Evolutionary conservation across 2,329 filamentous ascomycete species (phyloP).

Genomic region (Penicillium sp.): DNA sequence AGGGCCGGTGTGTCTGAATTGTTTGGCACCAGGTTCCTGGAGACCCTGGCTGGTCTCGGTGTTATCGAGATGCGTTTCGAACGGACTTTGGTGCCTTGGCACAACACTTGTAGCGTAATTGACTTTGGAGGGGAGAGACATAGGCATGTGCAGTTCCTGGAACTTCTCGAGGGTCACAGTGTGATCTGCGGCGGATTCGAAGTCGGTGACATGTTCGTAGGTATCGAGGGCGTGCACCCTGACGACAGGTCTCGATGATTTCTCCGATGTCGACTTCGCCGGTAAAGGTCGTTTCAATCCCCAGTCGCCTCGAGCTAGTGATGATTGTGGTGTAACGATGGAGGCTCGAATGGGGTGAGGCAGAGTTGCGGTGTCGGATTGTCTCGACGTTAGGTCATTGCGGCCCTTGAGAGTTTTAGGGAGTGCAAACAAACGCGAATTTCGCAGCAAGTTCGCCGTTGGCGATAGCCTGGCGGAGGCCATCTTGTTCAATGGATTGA

Average conservation of each 20-base stretch:
- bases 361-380: constrained; percentile 69
- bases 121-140: constrained; percentile 53
- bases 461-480: constrained; percentile 53
- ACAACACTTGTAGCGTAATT: constrained; percentile 31
- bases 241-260: constrained; percentile 68
- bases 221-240: constrained; percentile 78
- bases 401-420: constrained; percentile 71
- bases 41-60: constrained; percentile 39
- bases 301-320: constrained; percentile 80
- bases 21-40: constrained; percentile 35
- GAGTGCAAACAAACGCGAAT: constrained; percentile 85
- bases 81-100: constrained; percentile 38
- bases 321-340: constrained; percentile 72
- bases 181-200: constrained; percentile 77
- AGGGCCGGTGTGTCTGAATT: constrained; percentile 60
- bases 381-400: constrained; percentile 47
- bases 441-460: constrained; percentile 69
- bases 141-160: constrained; percentile 73
- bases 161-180: constrained; percentile 79
- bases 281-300: constrained; percentile 85
- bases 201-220: constrained; percentile 85
- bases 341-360: constrained; percentile 79
- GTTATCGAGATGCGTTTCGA: constrained; percentile 47
- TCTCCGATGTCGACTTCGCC: constrained; percentile 67
- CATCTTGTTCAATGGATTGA: constrained; percentile 36